Evolutionary conservation across 345 rosid genomes (phyloP).

Genomic region (Ceriops decandra): DNA sequence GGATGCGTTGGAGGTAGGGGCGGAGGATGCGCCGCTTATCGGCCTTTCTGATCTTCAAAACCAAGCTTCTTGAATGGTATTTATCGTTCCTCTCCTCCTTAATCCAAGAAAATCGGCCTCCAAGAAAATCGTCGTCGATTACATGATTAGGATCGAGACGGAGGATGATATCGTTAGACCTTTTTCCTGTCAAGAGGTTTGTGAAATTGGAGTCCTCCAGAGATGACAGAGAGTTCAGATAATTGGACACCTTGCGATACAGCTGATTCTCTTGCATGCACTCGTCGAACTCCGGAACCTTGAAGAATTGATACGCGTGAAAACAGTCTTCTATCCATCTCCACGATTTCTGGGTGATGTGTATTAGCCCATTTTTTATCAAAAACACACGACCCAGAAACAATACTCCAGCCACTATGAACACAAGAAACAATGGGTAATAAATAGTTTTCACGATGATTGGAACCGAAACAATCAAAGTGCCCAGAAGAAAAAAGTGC

Average conservation of each 20-base stretch:
- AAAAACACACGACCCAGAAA: conserved; percentile 32
- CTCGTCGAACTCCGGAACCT: conserved; percentile 67
- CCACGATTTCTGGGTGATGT: conserved; percentile 48
- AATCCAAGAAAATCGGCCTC: conserved; percentile 68
- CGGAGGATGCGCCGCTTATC: conserved; percentile 77
- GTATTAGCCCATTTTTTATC: conserved; percentile 56
- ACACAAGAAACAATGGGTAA: conserved; percentile 5
- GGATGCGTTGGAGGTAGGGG: conserved; percentile 86
- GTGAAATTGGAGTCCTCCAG: conserved; percentile 78
- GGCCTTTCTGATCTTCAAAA: conserved; percentile 62
- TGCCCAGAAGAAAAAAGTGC: not conserved
- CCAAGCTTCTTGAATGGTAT: conserved; percentile 24
- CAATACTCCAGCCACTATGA: conserved; percentile 3
- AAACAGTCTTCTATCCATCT: conserved; percentile 41
- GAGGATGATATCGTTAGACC: conserved; percentile 56
- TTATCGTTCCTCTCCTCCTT: conserved; percentile 24
- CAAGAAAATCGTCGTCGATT: conserved; percentile 66
- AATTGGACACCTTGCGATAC: conserved; percentile 41
- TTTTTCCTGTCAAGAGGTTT: conserved; percentile 72
- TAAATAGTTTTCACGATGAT: conserved; percentile 30
- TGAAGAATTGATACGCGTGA: conserved; percentile 65
- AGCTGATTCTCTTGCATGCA: conserved; percentile 60
- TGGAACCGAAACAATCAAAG: not conserved
- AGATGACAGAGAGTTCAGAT: conserved; percentile 58
- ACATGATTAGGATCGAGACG: conserved; percentile 60